These are phyloP conservation scores for Candida maesae DNA, from an alignment of 805 yeast species.

Conservation along the genomic window DNA sequence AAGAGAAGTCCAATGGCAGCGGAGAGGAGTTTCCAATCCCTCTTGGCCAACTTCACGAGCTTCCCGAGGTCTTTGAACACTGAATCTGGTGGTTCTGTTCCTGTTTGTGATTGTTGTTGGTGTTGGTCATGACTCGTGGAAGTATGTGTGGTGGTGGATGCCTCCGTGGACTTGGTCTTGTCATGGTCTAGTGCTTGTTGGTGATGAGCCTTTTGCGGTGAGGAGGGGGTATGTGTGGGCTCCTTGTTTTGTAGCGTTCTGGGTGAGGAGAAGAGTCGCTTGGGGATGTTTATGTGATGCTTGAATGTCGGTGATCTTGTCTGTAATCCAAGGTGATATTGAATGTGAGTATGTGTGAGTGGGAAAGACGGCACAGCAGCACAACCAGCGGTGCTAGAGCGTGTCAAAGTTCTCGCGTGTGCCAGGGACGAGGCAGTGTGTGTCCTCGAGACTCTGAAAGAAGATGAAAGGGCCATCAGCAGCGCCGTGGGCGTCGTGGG, in stretches of 20 bases:
- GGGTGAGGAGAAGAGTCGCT: too few relatives aligned
- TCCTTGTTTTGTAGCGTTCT: not conserved
- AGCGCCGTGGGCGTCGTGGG: not conserved
- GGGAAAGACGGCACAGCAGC: not conserved
- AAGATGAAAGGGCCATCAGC: not conserved
- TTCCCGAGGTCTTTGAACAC: conserved; percentile 31
- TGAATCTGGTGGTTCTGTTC: conserved; percentile 6
- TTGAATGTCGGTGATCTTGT: too few relatives aligned
- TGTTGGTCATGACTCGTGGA: too few relatives aligned
- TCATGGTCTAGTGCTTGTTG: not conserved
- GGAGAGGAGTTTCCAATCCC: conserved; percentile 41
- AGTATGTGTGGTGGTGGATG: too few relatives aligned
- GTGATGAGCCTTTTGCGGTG: not conserved
- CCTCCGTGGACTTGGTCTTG: not conserved
- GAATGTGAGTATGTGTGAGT: too few relatives aligned
- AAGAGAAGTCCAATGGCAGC: conserved; percentile 43
- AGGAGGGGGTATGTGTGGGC: not conserved
- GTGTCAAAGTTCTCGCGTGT: not conserved
- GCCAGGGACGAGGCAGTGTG: not conserved
- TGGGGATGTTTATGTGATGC: not conserved
- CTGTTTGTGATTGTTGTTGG: not conserved
- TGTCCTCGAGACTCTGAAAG: not conserved
- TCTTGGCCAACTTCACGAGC: conserved; percentile 39
- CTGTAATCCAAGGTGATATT: too few relatives aligned
- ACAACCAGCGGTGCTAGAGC: not conserved